These are phyloP conservation scores for Puccinia coronata DNA, from an alignment of 1,284 basidiomycete species.

Conservation along the genomic window DNA sequence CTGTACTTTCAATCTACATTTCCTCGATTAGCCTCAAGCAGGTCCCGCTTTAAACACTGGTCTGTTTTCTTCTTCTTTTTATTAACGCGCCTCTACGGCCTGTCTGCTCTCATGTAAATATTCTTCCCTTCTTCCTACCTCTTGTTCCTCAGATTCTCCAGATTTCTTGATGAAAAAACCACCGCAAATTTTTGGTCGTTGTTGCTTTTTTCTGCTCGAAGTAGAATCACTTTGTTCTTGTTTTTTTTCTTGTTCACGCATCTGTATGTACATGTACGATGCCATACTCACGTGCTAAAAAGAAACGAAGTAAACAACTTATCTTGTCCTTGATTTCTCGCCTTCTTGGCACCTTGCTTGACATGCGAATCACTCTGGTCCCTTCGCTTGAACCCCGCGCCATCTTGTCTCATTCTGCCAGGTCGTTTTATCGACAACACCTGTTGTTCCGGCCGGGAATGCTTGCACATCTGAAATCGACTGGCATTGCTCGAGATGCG, in stretches of 20 bases:
- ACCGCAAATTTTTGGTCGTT: neutral
- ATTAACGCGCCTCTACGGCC: neutral
- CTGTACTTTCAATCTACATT: neutral
- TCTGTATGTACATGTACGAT: neutral
- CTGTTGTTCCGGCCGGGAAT: too few species aligned
- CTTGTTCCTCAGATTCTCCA: neutral
- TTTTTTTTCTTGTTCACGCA: neutral
- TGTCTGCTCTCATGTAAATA: neutral
- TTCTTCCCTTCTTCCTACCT: neutral
- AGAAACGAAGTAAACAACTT: too few species aligned
- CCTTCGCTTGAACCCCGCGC: too few species aligned
- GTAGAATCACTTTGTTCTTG: neutral
- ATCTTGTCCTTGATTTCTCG: too few species aligned
- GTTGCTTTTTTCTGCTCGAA: neutral
- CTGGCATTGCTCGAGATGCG: too few species aligned
- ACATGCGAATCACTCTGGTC: too few species aligned
- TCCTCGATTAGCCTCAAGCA: neutral
- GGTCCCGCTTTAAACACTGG: neutral
- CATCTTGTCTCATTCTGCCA: too few species aligned
- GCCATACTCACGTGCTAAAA: too few species aligned
- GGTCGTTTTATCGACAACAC: too few species aligned
- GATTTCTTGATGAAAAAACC: neutral
- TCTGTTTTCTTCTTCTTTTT: conserved; percentile 5
- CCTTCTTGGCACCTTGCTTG: too few species aligned
- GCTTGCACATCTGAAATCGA: too few species aligned